These are phyloP conservation scores for Pseudoscleropodium purum DNA, from an alignment of 225 moss, liverwort and hornwort species.

Conservation along the genomic window DNA sequence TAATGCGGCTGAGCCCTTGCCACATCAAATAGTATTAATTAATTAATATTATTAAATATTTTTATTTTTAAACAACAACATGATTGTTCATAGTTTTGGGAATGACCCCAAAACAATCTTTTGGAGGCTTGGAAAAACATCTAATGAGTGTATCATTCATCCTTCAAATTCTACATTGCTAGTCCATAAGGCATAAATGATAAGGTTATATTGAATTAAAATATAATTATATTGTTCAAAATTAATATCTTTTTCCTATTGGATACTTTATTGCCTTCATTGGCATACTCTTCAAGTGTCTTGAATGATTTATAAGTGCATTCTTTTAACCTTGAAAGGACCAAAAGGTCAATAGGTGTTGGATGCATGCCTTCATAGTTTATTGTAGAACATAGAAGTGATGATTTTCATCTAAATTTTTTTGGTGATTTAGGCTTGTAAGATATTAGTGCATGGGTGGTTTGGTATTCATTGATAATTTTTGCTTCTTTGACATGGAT, in stretches of 20 bases:
- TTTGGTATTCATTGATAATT: rapidly evolving
- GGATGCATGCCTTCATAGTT: neutral
- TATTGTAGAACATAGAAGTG: neutral
- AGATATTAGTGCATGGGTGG: too few relatives aligned
- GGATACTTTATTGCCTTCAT: neutral
- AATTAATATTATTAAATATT: too few relatives aligned
- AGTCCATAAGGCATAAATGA: neutral
- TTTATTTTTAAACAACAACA: too few relatives aligned
- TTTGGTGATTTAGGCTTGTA: neutral
- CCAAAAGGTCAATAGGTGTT: too few relatives aligned
- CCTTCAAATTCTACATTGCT: neutral
- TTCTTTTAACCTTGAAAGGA: neutral
- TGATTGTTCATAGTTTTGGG: too few relatives aligned
- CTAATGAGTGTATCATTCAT: too few relatives aligned
- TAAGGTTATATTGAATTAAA: neutral
- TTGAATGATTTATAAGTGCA: neutral
- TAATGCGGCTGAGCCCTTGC: too few relatives aligned
- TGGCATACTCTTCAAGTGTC: neutral
- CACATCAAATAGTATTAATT: too few relatives aligned
- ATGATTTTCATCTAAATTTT: neutral
- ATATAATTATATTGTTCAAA: neutral
- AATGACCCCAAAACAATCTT: too few relatives aligned
- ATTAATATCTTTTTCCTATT: too few relatives aligned
- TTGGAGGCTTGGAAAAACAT: too few relatives aligned
- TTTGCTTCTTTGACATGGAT: neutral